Base-by-base conservation (phyloP, 139 green algal species). In the Mesostigma viride region DNA sequence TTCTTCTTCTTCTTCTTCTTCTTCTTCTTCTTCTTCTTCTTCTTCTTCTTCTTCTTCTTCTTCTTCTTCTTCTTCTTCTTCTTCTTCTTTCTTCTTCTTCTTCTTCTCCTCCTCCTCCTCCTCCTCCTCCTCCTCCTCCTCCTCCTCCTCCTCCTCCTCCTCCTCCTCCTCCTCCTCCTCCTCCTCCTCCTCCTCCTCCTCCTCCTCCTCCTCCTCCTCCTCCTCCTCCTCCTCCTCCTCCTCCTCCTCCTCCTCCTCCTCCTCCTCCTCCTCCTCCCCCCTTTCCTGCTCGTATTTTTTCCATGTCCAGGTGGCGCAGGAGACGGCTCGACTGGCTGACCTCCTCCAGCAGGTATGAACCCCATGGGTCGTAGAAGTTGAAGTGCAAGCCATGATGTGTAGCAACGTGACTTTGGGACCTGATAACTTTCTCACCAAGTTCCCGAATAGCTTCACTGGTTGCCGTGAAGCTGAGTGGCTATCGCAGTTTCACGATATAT, bases 201-300 rank as follows among this genome's bases (percentile, higher is more conserved):
- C n/a, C 20, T 22, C 22, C n/a, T 22, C 44, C 20, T 53, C n/a
- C 44, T 53, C n/a, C 44, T 53, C 20, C n/a, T 53, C 44, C 44
- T 53, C 44, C 44, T 26, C n/a, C n/a, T 22, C 22, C n/a, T 22
- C 44, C 20, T 53, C 44, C 44, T 53, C n/a, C 44, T 17, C n/a
- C n/a, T 53, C 44, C 44, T 53, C 44, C n/a, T 17, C n/a, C n/a
- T 22, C 20, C n/a, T 26, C 22, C 44, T 53, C n/a, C 44, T 26
- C n/a, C 20, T 17, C 20, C n/a, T 22, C 44, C 44, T 53, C 44
- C n/a, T 53, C 44, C 44, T 53, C 22, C n/a, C 44, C 44, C 44
- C 44, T 53, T 53, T 53, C 44, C 44, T 22, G 44, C 44, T 53
- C 44, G 44, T 53, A 53, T 53, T 53, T 22, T 53, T 22, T 53